Evolutionary conservation across 2,329 filamentous ascomycete genomes (phyloP), one percentile per base, ranked within the genome.

Genomic region (Trichothecium sympodiale): DNA sequence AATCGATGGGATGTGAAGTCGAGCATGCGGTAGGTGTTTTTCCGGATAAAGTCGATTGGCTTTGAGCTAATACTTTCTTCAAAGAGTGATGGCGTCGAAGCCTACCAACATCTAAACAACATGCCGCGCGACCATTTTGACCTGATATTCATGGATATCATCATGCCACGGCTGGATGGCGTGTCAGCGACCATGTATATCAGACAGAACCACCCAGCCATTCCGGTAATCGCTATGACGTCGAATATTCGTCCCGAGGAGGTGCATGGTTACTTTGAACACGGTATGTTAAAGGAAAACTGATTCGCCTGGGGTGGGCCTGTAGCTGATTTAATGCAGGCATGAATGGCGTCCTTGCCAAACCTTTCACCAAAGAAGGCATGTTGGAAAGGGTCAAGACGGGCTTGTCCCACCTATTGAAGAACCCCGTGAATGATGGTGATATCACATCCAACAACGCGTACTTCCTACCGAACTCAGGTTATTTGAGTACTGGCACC

Each of bases 221-320:
- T 83, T 15, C 91, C 91, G 0, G 93, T 98, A 49, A 85, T 98
- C 39, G 91, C 91, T 32, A 96, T 98, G 91, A 98, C 91, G 3
- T 95, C 89, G 4, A 98, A 96, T 53, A 96, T 98, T 44, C 77
- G 91, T 44, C 88, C 86, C 41, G 89, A 95, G 50, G 91, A 98
- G 54, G 93, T 96, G 42, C 84, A 89, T 36, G 88, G 93, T 63
- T 98, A 98, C 55, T 96, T 95, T 63, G 80, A 89, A 50, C 88
- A 94, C 62, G 91, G 88, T 91, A 71, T 66, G 80, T 58, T 15
- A 17, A 25, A 6, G n/a, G n/a, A 25, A 6, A 6, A 6, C 26
- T 26, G 28, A 10, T 9, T 8, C 27, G n/a, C 10, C 17, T 33
- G 23, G 3, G 10, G 1, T 5, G 12, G 23, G 18, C 16, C 15